These are phyloP conservation scores for Colletotrichum plurivorum DNA, from an alignment of 2,329 filamentous ascomycete genomes.

Conservation along the genomic window DNA sequence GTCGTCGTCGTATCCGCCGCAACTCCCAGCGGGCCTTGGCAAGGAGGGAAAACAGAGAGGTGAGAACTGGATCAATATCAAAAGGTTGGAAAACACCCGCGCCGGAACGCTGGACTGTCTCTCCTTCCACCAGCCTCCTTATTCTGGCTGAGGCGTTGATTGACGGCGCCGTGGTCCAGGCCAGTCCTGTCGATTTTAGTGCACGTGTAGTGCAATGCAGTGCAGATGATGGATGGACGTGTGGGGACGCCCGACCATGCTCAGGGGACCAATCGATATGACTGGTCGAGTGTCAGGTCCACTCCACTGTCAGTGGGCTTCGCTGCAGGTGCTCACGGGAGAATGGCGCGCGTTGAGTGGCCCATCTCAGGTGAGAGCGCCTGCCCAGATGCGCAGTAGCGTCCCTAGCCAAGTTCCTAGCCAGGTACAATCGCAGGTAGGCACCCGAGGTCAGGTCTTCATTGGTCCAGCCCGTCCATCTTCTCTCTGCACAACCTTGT, in stretches of 20 bases:
- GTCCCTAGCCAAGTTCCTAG: neutral
- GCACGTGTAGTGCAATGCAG: conserved; percentile 35
- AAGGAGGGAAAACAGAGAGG: conserved; percentile 9
- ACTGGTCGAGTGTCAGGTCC: conserved; percentile 23
- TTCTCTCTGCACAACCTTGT: conserved; percentile 11
- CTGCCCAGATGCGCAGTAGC: conserved; percentile 19
- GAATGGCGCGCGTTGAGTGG: conserved; percentile 27
- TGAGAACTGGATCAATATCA: neutral
- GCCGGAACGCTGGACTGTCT: conserved; percentile 6
- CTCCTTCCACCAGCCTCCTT: conserved; percentile 25
- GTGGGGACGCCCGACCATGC: conserved; percentile 16
- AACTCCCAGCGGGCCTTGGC: neutral
- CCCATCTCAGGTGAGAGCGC: neutral
- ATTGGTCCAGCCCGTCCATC: conserved; percentile 7
- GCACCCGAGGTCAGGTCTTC: neutral
- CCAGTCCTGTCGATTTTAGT: conserved; percentile 20
- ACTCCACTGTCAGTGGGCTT: conserved; percentile 7
- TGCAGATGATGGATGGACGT: conserved; percentile 22
- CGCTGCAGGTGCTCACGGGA: conserved; percentile 8
- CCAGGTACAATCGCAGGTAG: conserved; percentile 11
- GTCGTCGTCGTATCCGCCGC: too few species aligned
- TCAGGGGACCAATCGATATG: conserved; percentile 8
- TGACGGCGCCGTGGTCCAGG: conserved; percentile 24
- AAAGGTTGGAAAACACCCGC: neutral
- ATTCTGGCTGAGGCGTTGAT: conserved; percentile 5